phyloP scores from a whole-genome alignment of 192 early-diverging fungal species.

The Dissophora ornata region DNA sequence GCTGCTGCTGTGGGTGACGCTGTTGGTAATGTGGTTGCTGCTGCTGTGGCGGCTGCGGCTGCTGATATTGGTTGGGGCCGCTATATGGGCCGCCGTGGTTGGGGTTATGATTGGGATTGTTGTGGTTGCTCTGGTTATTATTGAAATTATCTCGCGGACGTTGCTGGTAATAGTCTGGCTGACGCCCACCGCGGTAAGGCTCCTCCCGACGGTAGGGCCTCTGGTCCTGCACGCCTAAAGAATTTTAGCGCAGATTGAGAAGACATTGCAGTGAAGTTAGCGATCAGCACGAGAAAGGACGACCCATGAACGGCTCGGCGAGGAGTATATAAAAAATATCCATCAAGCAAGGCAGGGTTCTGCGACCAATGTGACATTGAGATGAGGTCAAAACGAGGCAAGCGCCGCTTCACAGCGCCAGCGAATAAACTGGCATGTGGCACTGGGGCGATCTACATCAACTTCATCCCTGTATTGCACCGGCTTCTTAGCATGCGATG shows the following conservation, averaged over 20 bases:
- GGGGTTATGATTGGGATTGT: slow-evolving; percentile 16
- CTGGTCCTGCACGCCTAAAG: slow-evolving; percentile 45
- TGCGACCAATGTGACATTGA: no score
- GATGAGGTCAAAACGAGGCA: no score
- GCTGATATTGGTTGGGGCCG: slow-evolving; percentile 13
- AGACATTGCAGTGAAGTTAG: neutral
- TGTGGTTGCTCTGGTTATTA: slow-evolving; percentile 12
- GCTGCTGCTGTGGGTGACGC: slow-evolving; percentile 2
- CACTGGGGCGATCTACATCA: no score
- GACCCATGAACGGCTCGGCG: no score
- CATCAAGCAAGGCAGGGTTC: no score
- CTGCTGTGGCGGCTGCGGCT: slow-evolving; percentile 9
- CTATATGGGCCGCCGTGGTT: slow-evolving; percentile 1
- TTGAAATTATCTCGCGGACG: slow-evolving; percentile 39
- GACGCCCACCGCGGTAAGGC: slow-evolving; percentile 17
- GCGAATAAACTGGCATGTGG: no score
- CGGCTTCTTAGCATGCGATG: neutral
- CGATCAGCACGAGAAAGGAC: neutral
- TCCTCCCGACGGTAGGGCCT: slow-evolving; percentile 51
- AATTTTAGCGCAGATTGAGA: neutral
- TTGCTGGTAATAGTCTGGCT: slow-evolving; percentile 32
- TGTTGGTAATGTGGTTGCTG: slow-evolving; percentile 4
- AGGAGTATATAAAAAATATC: no score
- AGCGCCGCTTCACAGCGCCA: no score
- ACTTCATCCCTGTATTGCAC: no score